These are phyloP conservation scores for Actinomortierella wolfii DNA, from an alignment of 371 early-diverging fungal genomes.

Conservation along the genomic window DNA sequence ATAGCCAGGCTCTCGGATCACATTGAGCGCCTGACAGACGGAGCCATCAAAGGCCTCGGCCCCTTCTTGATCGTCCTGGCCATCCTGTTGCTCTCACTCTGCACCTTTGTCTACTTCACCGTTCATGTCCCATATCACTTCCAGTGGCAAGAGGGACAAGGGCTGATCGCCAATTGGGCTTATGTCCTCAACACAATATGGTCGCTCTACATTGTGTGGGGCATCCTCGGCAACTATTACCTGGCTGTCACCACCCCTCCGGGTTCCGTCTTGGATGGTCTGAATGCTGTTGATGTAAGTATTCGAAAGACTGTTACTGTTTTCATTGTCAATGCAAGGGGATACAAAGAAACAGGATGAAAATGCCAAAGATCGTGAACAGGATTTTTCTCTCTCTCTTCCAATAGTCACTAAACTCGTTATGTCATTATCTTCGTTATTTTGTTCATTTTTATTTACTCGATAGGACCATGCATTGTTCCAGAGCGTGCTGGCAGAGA, in stretches of 20 bases:
- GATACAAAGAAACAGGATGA: too few species aligned
- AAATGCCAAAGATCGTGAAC: too few species aligned
- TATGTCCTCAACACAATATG: slow-evolving; percentile 44
- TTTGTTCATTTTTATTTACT: neutral
- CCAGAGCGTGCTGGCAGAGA: slow-evolving; percentile 27
- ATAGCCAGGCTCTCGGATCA: slow-evolving; percentile 6
- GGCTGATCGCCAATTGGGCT: slow-evolving; percentile 41
- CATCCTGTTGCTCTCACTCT: slow-evolving; percentile 55
- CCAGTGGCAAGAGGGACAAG: slow-evolving; percentile 19
- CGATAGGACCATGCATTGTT: slow-evolving; percentile 33
- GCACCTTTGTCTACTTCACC: slow-evolving; percentile 52
- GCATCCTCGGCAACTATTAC: slow-evolving; percentile 62
- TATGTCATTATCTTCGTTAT: too few species aligned
- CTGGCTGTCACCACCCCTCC: slow-evolving; percentile 62
- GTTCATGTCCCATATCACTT: slow-evolving; percentile 55
- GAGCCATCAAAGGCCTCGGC: slow-evolving; percentile 57
- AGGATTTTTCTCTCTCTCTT: too few species aligned
- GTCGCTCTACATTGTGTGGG: slow-evolving; percentile 58
- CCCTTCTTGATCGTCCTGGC: slow-evolving; percentile 60
- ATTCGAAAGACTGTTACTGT: slow-evolving; percentile 15
- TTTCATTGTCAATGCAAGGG: too few species aligned
- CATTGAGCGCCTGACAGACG: slow-evolving; percentile 47
- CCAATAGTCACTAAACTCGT: too few species aligned
- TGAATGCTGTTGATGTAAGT: too few species aligned
- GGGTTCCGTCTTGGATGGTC: slow-evolving; percentile 47